Conservation (phyloP, 345 rosid species). For the Gossypium turneri region DNA sequence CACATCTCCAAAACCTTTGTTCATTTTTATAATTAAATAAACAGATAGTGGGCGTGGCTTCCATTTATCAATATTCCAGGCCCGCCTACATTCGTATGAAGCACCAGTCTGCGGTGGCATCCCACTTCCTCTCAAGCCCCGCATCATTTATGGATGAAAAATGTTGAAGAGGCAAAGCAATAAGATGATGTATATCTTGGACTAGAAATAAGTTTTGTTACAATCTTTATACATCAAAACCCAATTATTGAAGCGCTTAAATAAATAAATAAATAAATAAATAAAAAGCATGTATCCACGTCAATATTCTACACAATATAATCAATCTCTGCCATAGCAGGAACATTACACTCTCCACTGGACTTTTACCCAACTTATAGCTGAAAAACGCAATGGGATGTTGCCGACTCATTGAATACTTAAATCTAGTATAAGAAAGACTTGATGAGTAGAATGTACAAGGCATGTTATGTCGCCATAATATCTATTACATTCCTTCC, state of each 20-base stretch:
- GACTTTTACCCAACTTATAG: background rate
- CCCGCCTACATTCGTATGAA: no score
- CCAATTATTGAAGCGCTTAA: background rate
- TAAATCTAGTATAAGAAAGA: conserved; percentile 15
- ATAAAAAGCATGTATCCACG: background rate
- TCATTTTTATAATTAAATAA: background rate
- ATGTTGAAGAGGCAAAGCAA: background rate
- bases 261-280: no score
- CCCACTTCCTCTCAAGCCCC: no score
- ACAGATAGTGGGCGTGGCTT: background rate
- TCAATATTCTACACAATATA: background rate
- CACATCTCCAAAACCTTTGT: no score
- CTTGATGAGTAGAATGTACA: conserved; percentile 24
- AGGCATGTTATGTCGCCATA: background rate
- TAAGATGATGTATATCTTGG: background rate
- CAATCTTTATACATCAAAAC: conserved; percentile 3
- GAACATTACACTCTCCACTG: background rate
- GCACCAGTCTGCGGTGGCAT: no score
- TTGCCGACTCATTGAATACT: background rate
- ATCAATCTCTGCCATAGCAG: background rate
- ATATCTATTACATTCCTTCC: background rate
- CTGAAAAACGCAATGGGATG: background rate
- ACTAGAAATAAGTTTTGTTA: background rate
- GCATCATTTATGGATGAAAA: background rate
- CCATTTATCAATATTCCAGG: background rate